Percentiles rank a stretch among this genome's conserved stretches.
Conservation (phyloP, 257 asterid species). For the Solanum etuberosum region DNA sequence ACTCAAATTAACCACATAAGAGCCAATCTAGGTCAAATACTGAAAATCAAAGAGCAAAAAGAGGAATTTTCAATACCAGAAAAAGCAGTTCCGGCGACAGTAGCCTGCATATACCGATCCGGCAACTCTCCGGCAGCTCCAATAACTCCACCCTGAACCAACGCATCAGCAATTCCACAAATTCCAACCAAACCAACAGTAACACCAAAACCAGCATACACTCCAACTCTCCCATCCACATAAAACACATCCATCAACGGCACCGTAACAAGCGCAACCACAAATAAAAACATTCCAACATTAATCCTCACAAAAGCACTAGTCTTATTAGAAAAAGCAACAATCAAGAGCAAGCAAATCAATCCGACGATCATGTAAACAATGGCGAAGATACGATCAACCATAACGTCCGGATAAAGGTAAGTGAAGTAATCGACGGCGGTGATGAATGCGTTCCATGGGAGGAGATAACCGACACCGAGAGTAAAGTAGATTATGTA, state of each 20-base stretch:
- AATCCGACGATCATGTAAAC: slow-evolving; percentile 66
- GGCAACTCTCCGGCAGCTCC: slow-evolving; percentile 94
- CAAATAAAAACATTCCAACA: slow-evolving; percentile 44
- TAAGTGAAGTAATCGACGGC: slow-evolving; percentile 89
- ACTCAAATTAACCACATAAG: background rate
- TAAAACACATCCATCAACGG: slow-evolving; percentile 67
- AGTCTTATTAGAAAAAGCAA: slow-evolving; percentile 58
- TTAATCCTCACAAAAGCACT: slow-evolving; percentile 50
- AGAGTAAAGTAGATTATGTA: slow-evolving; percentile 75
- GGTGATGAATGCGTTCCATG: slow-evolving; percentile 97
- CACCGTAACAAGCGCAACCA: slow-evolving; percentile 49
- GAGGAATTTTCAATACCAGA: slow-evolving; percentile 35
- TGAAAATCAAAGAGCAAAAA: background rate
- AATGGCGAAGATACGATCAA: slow-evolving; percentile 63
- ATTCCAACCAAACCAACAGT: slow-evolving; percentile 45
- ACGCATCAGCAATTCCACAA: slow-evolving; percentile 77
- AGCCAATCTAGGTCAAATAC: background rate
- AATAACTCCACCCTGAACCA: slow-evolving; percentile 85
- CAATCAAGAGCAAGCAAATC: slow-evolving; percentile 26
- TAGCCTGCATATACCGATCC: slow-evolving; percentile 90
- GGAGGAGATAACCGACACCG: slow-evolving; percentile 75
- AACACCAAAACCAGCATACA: slow-evolving; percentile 53
- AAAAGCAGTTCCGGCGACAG: slow-evolving; percentile 87
- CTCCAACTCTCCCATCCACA: slow-evolving; percentile 62
- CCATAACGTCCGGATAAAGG: slow-evolving; percentile 75